Conservation (phyloP, 495 filamentous ascomycete genomes). For the Margaritispora aquatica region DNA sequence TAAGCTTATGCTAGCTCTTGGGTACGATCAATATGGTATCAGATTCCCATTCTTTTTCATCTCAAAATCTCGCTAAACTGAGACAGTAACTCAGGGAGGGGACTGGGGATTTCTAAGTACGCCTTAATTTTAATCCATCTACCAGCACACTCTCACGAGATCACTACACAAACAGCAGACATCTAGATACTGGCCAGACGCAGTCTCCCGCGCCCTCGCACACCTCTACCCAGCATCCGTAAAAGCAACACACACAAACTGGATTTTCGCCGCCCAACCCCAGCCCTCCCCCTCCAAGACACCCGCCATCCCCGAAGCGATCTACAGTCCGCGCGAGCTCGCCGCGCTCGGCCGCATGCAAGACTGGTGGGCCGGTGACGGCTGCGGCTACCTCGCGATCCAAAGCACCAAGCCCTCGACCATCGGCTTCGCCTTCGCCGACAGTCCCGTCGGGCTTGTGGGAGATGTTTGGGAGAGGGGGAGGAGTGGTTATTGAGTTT, state of each 20-base stretch:
- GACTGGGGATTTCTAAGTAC: constrained; percentile 57
- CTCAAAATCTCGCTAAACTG: background rate
- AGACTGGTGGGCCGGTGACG: background rate
- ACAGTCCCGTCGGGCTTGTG: constrained; percentile 53
- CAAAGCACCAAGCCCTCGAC: constrained; percentile 53
- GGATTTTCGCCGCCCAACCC: constrained; percentile 6
- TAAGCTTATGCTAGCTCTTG: constrained; percentile 57
- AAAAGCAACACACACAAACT: constrained; percentile 47
- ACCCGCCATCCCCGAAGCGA: background rate
- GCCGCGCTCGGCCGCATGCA: background rate
- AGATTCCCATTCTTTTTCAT: background rate
- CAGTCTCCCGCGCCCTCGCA: constrained; percentile 52
- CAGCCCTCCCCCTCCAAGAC: no score
- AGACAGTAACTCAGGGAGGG: constrained; percentile 55
- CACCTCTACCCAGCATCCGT: constrained; percentile 49
- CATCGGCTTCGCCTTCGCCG: constrained; percentile 47
- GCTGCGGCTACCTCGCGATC: constrained; percentile 6
- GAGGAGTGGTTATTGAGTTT: no score
- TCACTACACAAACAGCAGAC: background rate
- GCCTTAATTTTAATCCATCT: background rate
- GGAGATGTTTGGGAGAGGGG: no score
- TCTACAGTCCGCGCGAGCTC: background rate
- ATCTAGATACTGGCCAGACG: background rate
- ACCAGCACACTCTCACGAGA: background rate
- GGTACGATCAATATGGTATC: constrained; percentile 54